A percentile compares a stretch with the other conserved stretches of the same genome.
Conservation (phyloP, 2,329 filamentous ascomycete genomes). For the Fusarium sp. region DNA sequence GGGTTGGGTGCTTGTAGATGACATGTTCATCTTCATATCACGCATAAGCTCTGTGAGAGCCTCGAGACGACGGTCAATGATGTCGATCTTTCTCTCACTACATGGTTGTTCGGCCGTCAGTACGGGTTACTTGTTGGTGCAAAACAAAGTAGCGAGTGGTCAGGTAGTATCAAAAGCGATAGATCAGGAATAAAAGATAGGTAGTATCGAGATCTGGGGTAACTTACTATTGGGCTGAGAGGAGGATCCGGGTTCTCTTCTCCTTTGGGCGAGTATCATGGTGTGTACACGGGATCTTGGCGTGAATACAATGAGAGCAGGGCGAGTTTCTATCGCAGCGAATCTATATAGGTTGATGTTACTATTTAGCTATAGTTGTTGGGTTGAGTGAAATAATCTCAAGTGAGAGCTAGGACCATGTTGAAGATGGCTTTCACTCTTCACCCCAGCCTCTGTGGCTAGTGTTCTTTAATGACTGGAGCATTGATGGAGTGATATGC, state of each 20-base stretch:
- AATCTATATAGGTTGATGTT: conserved; percentile 42
- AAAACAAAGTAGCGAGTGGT: neutral
- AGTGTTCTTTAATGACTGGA: neutral
- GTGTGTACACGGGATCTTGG: conserved; percentile 54
- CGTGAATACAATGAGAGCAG: conserved; percentile 52
- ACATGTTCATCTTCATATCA: conserved; percentile 48
- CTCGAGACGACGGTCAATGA: conserved; percentile 52
- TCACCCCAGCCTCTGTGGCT: neutral
- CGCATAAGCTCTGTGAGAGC: conserved; percentile 50
- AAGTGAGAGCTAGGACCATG: neutral
- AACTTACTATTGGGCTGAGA: conserved; percentile 54
- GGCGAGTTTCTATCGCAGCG: conserved; percentile 54
- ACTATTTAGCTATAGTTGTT: conserved; percentile 9
- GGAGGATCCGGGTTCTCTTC: conserved; percentile 52
- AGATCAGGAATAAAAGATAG: neutral
- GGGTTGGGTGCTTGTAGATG: conserved; percentile 18
- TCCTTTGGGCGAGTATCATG: conserved; percentile 49
- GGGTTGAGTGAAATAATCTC: neutral
- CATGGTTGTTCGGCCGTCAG: neutral
- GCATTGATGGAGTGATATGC: neutral
- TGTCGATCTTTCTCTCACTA: conserved; percentile 55
- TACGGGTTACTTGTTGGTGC: neutral
- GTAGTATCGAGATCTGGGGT: neutral
- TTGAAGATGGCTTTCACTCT: neutral
- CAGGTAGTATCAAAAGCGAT: neutral